A percentile compares a stretch with the other conserved stretches of the same genome.
These are phyloP conservation scores for Pterocarpus santalinus DNA, from an alignment of 306 rosid genomes.

Conservation along the genomic window DNA sequence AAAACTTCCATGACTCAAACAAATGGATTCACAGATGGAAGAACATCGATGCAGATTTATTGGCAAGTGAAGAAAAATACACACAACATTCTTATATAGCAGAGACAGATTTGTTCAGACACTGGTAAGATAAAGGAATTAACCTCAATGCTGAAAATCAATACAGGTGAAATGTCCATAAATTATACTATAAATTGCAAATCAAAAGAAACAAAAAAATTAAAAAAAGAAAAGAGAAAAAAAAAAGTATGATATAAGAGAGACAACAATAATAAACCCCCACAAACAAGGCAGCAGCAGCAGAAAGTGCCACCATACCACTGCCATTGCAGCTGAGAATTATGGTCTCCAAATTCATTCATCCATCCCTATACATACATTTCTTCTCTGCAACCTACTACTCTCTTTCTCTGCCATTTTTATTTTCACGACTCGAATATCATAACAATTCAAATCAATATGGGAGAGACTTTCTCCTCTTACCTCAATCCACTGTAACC, in stretches of 20 bases:
- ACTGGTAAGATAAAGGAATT: constrained; percentile 43
- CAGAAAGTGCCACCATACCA: constrained; percentile 49
- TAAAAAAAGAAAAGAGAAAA: constrained; percentile 36
- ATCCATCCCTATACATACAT: constrained; percentile 84
- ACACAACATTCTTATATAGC: constrained; percentile 32
- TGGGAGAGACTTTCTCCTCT: constrained; percentile 75
- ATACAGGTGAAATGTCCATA: constrained; percentile 84
- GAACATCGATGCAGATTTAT: constrained; percentile 12
- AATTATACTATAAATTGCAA: constrained; percentile 83
- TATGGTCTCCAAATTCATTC: constrained; percentile 79
- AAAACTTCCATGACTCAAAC: not conserved
- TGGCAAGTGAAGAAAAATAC: constrained; percentile 19
- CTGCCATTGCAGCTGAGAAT: constrained; percentile 66
- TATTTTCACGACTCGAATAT: constrained; percentile 83
- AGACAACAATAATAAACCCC: constrained; percentile 70
- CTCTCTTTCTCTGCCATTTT: constrained; percentile 78
- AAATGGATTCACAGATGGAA: constrained; percentile 19
- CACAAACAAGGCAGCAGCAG: constrained; percentile 67
- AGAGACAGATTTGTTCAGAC: constrained; percentile 36
- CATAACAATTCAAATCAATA: constrained; percentile 91
- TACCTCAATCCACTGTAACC: constrained; percentile 65
- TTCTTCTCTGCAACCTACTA: constrained; percentile 73
- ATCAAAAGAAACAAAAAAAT: constrained; percentile 62
- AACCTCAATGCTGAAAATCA: constrained; percentile 64
- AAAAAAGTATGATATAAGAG: constrained; percentile 69